Percentiles rank a stretch among this genome's conserved stretches.
phyloP scores from a whole-genome alignment of 176 grass and related monocot species.

The Saccharum spontaneum region DNA sequence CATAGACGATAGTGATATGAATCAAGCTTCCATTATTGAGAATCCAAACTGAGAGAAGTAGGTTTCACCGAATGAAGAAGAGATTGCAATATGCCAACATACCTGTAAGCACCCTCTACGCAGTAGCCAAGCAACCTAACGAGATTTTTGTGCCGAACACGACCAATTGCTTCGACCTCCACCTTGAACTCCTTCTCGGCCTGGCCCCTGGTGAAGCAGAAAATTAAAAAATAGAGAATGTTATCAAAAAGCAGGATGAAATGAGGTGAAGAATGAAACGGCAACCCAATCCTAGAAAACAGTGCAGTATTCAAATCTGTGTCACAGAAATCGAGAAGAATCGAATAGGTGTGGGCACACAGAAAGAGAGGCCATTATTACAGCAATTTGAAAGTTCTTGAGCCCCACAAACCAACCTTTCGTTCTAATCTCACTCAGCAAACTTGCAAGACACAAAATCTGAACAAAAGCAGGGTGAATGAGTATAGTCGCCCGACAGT shows the following conservation, averaged over 20 bases:
- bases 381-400: constrained; percentile 48
- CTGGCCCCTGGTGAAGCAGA: constrained; percentile 65
- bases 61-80: neutral
- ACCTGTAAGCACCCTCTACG: constrained; percentile 92
- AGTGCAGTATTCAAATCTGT: constrained; percentile 36
- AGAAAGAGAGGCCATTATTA: constrained; percentile 36
- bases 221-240: neutral
- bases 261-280: constrained; percentile 5
- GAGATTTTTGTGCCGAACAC: constrained; percentile 97
- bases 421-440: no score
- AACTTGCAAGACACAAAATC: constrained; percentile 12
- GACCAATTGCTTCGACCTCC: constrained; percentile 89
- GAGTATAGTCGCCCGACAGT: neutral
- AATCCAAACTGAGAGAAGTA: neutral
- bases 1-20: neutral
- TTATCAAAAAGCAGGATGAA: constrained; percentile 13
- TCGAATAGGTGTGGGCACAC: constrained; percentile 22
- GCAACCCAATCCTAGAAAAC: constrained; percentile 21
- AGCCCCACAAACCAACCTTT: constrained; percentile 40
- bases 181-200: constrained; percentile 99
- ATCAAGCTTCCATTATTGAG: neutral
- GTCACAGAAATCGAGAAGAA: constrained; percentile 30
- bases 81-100: constrained; percentile 39
- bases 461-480: neutral
- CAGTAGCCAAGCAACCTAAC: constrained; percentile 95